Base-by-base conservation (phyloP, 139 green algal species). In the Chlamydomonas sphaeroides region DNA sequence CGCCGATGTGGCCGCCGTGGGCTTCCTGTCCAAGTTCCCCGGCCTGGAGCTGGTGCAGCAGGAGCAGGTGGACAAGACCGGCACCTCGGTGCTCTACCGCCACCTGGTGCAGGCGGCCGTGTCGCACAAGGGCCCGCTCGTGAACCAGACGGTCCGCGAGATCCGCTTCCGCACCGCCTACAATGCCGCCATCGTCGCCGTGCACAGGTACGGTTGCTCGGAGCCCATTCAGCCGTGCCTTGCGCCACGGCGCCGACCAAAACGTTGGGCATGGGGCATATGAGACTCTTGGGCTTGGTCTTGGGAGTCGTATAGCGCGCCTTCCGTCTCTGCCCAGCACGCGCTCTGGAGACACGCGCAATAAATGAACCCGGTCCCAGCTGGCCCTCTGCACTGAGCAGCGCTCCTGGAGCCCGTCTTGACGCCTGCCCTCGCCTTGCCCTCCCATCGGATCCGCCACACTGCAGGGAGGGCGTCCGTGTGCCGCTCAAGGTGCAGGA, bases 151-250 rank as follows among this genome's bases (percentile, higher is more conserved):
- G 25, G 73, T 80, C 5, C 51, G 57, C 7, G 39, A 67, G 5
- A 11, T 48, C 7, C 63, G 76, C 62, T 97, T 96, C 85, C 85
- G 93, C 28, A 88, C 90, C 26, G 78, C 86, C 20, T 97, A 94
- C 85, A 90, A 94, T 23, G 94, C 94, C 18, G 93, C 91, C n/a
- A 85, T 97, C 41, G 81, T 97, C 68, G 93, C 89, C 21, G 87
- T 96, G 38, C 92, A 93, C 41, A 86, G 94, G 42, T 51, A 38
- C 39, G n/a, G n/a, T n/a, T n/a, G n/a, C n/a, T n/a, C n/a, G n/a
- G n/a, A n/a, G n/a, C n/a, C n/a, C n/a, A n/a, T n/a, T n/a, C n/a
- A n/a, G n/a, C n/a, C n/a, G n/a, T n/a, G n/a, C n/a, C n/a, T n/a
- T n/a, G n/a, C n/a, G n/a, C n/a, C n/a, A n/a, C n/a, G n/a, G n/a